Conservation (phyloP, 345 rosid species). For the Lumnitzera littorea region DNA sequence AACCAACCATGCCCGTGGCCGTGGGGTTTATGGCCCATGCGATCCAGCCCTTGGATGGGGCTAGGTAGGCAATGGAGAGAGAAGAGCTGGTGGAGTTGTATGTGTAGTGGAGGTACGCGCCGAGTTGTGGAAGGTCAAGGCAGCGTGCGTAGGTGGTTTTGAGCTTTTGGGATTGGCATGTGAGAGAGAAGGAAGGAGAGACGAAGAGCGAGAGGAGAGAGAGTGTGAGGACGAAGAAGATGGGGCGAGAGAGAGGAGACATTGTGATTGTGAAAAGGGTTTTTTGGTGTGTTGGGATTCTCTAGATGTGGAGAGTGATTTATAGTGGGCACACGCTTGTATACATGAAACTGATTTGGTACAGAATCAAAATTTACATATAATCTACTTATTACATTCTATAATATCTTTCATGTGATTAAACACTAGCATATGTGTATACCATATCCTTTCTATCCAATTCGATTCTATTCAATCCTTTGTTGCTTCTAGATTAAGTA, state of each 20-base stretch:
- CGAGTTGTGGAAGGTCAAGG: constrained; percentile 39
- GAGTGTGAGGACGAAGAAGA: not conserved
- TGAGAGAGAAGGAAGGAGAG: constrained; percentile 38
- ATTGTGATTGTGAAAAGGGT: not conserved
- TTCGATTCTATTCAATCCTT: no score
- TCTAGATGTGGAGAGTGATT: no score
- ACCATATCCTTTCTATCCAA: no score
- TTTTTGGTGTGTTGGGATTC: not conserved
- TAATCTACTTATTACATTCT: no score
- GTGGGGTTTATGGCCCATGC: constrained; percentile 79
- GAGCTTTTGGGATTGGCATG: constrained; percentile 49
- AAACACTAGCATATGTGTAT: no score
- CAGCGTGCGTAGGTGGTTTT: constrained; percentile 27
- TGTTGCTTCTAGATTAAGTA: no score
- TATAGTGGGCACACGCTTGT: no score
- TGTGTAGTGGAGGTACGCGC: constrained; percentile 58
- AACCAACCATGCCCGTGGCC: constrained; percentile 42
- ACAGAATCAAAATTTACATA: no score
- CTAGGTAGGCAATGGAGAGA: constrained; percentile 66
- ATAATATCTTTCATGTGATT: no score
- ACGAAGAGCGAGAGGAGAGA: constrained; percentile 17
- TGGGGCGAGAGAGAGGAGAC: not conserved
- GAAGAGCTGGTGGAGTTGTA: constrained; percentile 64
- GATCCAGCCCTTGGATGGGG: constrained; percentile 63
- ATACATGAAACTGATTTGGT: no score